Evolutionary conservation across 306 rosid genomes (phyloP).

Genomic region (Alnus glutinosa): DNA sequence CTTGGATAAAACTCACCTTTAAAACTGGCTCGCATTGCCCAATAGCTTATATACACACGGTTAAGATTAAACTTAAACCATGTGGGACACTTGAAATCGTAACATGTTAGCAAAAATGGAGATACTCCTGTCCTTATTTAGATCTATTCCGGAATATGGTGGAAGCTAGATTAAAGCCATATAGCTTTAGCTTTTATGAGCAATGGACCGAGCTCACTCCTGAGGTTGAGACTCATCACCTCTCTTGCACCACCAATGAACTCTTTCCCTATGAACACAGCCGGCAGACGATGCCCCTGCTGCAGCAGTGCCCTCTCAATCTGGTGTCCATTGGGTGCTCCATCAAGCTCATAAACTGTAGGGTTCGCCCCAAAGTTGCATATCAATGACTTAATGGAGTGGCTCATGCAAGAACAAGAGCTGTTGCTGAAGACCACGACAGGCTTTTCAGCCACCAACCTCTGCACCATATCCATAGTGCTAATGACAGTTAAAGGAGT

Average conservation of each 20-base stretch:
- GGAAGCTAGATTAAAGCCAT: slow-evolving; percentile 33
- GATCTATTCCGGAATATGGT: not conserved
- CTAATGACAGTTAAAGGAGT: slow-evolving; percentile 1
- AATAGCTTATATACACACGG: too few species aligned
- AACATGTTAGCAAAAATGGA: not conserved
- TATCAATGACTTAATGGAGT: slow-evolving; percentile 53
- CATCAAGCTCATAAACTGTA: slow-evolving; percentile 53
- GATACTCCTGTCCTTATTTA: not conserved
- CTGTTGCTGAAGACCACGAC: slow-evolving; percentile 79
- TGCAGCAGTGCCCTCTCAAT: slow-evolving; percentile 52
- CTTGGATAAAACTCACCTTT: too few species aligned
- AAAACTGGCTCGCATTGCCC: too few species aligned
- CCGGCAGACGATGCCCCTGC: slow-evolving; percentile 56
- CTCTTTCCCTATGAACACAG: slow-evolving; percentile 68
- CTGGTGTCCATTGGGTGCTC: slow-evolving; percentile 47
- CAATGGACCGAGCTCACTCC: slow-evolving; percentile 53
- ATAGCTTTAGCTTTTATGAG: slow-evolving; percentile 62
- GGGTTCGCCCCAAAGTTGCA: slow-evolving; percentile 51
- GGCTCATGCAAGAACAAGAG: slow-evolving; percentile 44
- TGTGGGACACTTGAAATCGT: too few species aligned
- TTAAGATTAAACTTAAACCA: too few species aligned
- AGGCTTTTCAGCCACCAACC: slow-evolving; percentile 59
- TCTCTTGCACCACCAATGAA: slow-evolving; percentile 65
- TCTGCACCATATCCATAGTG: slow-evolving; percentile 51
- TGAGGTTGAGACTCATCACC: slow-evolving; percentile 57